These are phyloP conservation scores for Stylosanthes scabra DNA, from an alignment of 331 rosid genomes.

Conservation along the genomic window DNA sequence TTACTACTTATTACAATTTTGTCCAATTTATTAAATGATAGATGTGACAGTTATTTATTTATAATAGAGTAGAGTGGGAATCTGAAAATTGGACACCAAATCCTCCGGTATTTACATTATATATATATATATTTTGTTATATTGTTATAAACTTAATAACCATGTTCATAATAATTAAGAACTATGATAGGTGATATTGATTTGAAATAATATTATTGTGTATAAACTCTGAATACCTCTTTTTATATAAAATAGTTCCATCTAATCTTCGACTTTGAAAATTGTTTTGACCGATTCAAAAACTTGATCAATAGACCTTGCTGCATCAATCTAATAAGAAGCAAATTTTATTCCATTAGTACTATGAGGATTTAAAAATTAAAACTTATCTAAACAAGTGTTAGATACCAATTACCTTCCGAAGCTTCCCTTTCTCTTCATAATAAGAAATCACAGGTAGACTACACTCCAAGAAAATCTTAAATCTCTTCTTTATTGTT, in stretches of 20 bases:
- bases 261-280: conserved; percentile 72
- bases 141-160: no score
- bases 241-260: conserved; percentile 47
- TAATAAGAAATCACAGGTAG: conserved; percentile 83
- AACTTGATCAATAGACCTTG: conserved; percentile 80
- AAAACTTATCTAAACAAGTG: conserved; percentile 1
- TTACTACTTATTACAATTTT: no score
- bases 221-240: no score
- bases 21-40: no score
- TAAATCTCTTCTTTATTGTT: conserved; percentile 91
- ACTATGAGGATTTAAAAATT: conserved; percentile 24
- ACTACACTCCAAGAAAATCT: conserved; percentile 86
- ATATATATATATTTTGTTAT: no score
- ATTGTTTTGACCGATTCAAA: conserved; percentile 79
- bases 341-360: conserved; percentile 4
- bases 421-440: conserved; percentile 76
- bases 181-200: no score
- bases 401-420: conserved; percentile 58
- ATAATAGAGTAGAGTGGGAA: no score
- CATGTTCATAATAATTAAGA: no score
- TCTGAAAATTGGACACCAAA: no score
- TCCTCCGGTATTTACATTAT: no score
- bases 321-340: conserved; percentile 82
- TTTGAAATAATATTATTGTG: no score
- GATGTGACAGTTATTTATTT: no score